These are phyloP conservation scores for Phialocephala sp. DNA, from an alignment of 2,329 filamentous ascomycete species.

Conservation along the genomic window DNA sequence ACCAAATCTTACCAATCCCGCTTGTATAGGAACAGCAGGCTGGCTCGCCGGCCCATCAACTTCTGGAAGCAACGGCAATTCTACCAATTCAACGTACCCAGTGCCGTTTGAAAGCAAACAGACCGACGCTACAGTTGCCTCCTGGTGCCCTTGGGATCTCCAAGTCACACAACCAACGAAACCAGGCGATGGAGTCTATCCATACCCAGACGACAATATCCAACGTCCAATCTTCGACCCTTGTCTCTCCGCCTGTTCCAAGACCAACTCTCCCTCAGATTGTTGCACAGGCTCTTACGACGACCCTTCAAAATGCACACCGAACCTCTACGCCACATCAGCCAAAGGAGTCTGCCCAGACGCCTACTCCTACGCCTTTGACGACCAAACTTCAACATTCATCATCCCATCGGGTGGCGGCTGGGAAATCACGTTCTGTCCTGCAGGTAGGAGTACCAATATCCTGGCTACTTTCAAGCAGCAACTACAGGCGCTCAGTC, in stretches of 20 bases:
- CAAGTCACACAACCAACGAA: constrained; percentile 71
- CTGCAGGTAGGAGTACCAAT: constrained; percentile 63
- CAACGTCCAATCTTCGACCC: constrained; percentile 75
- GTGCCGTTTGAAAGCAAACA: constrained; percentile 66
- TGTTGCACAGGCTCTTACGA: constrained; percentile 78
- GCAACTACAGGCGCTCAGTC: constrained; percentile 55
- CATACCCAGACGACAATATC: constrained; percentile 79
- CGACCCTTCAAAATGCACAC: constrained; percentile 66
- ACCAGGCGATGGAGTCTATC: constrained; percentile 77
- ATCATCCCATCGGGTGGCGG: constrained; percentile 71
- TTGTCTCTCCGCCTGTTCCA: constrained; percentile 78
- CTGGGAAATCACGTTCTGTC: constrained; percentile 82
- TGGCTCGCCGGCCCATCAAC: constrained; percentile 55
- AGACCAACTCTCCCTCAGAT: constrained; percentile 68
- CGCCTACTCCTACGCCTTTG: constrained; percentile 79
- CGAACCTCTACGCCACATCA: constrained; percentile 69
- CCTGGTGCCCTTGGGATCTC: constrained; percentile 84
- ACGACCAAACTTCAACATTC: constrained; percentile 64
- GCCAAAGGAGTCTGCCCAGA: constrained; percentile 83
- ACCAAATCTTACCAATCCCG: constrained; percentile 76
- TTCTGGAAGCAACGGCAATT: constrained; percentile 55
- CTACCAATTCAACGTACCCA: constrained; percentile 68
- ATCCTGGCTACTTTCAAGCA: constrained; percentile 59
- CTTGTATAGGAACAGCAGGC: constrained; percentile 75
- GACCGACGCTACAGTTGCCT: constrained; percentile 60